Evolutionary conservation across 306 rosid species (phyloP).

Genomic region (Abrus precatorius): DNA sequence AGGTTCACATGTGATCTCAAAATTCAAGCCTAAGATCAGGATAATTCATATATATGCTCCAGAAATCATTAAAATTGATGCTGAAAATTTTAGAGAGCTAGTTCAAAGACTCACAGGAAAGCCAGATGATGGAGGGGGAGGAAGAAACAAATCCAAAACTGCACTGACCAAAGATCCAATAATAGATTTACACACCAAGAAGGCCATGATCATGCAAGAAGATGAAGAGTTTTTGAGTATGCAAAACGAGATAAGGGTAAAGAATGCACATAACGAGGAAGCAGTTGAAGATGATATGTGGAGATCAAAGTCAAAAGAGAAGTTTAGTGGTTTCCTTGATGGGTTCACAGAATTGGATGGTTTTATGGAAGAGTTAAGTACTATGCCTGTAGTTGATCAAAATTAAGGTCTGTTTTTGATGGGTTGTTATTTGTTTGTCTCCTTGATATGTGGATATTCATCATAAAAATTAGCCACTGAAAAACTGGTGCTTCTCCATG

Average conservation of each 20-base stretch:
- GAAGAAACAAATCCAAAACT: conserved; percentile 17
- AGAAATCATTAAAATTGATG: conserved; percentile 63
- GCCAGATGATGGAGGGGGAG: conserved; percentile 43
- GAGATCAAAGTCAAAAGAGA: conserved; percentile 53
- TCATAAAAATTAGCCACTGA: conserved; percentile 8
- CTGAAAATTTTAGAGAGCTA: conserved; percentile 62
- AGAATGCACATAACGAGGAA: conserved; percentile 39
- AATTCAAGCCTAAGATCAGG: conserved; percentile 58
- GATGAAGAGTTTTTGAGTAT: conserved; percentile 41
- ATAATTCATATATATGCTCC: conserved; percentile 65
- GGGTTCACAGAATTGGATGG: conserved; percentile 61
- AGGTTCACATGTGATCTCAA: conserved; percentile 55
- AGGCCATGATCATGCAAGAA: conserved; percentile 44
- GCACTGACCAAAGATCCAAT: conserved; percentile 29
- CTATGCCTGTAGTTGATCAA: conserved; percentile 43
- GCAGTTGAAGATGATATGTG: conserved; percentile 35
- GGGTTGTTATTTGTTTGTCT: conserved; percentile 23
- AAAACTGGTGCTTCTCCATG: conserved; percentile 28
- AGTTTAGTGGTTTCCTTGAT: conserved; percentile 57
- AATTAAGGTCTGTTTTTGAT: conserved; percentile 23
- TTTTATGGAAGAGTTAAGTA: conserved; percentile 53
- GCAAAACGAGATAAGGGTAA: conserved; percentile 38
- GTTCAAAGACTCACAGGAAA: conserved; percentile 69
- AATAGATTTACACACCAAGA: conserved; percentile 12
- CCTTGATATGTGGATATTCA: conserved; percentile 26